Percentiles rank a stretch among this genome's conserved stretches.
These are phyloP conservation scores for Miscanthus lutarioriparius DNA, from an alignment of 176 grass and related monocot genomes.

Conservation along the genomic window DNA sequence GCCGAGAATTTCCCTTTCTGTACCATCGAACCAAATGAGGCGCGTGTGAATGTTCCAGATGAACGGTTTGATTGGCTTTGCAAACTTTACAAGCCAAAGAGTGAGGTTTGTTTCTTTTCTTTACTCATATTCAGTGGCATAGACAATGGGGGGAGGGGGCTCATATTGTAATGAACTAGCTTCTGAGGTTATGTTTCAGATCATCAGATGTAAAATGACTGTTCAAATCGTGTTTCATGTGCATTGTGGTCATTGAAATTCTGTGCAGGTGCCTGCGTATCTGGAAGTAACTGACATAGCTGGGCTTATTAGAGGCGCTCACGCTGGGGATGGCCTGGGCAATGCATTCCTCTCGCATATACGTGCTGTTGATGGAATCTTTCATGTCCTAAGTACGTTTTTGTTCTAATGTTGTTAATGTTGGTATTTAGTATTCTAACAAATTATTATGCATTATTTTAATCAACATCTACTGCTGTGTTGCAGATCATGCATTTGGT, in stretches of 20 bases:
- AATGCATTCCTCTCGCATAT: constrained; percentile 96
- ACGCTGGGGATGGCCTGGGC: constrained; percentile 84
- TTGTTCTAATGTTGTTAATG: neutral
- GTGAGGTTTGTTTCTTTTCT: constrained; percentile 60
- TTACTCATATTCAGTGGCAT: neutral
- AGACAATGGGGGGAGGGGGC: neutral
- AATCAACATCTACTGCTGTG: neutral
- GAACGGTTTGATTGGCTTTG: constrained; percentile 98
- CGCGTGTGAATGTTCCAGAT: constrained; percentile 83
- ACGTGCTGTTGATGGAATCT: constrained; percentile 98
- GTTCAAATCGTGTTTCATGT: neutral
- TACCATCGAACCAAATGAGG: constrained; percentile 97
- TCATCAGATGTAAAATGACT: neutral
- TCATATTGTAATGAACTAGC: neutral
- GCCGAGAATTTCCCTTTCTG: constrained; percentile 99
- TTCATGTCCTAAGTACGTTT: constrained; percentile 92
- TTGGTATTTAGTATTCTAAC: neutral
- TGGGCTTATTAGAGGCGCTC: constrained; percentile 92
- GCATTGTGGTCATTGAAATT: constrained; percentile 21
- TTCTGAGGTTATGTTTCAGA: constrained; percentile 17
- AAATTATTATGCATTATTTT: constrained; percentile 3
- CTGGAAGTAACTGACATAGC: constrained; percentile 97
- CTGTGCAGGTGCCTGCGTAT: constrained; percentile 76
- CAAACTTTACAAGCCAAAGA: constrained; percentile 93
- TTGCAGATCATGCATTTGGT: neutral